A percentile compares a stretch with the other conserved stretches of the same genome.
These are phyloP conservation scores for Theobroma grandiflorum DNA, from an alignment of 441 rosid genomes.

Conservation along the genomic window DNA sequence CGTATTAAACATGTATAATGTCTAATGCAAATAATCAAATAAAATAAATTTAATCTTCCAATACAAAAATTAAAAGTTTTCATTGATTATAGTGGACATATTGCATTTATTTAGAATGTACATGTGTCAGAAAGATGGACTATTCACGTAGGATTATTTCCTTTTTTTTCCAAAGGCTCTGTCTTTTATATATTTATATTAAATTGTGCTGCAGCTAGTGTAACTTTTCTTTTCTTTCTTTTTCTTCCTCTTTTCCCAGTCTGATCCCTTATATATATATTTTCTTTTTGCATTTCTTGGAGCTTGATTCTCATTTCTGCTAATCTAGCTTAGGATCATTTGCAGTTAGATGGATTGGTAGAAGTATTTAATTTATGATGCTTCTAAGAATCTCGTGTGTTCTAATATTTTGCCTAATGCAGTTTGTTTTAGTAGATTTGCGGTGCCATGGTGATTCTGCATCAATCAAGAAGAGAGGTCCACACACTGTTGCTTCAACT, in stretches of 20 bases:
- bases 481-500: conserved; percentile 85
- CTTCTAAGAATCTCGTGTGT: conserved; percentile 11
- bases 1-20: no score
- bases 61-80: no score
- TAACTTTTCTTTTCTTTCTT: not conserved
- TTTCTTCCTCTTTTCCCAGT: not conserved
- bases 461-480: conserved; percentile 67
- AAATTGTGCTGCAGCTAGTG: not conserved
- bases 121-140: no score
- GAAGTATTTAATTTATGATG: not conserved
- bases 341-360: conserved; percentile 11
- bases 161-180: no score
- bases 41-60: no score
- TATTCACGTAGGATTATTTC: no score
- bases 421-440: conserved; percentile 92
- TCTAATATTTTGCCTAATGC: conserved; percentile 27
- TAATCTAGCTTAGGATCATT: not conserved
- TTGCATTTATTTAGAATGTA: no score
- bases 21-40: no score
- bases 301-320: not conserved
- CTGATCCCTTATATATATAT: not conserved
- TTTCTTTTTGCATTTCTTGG: not conserved
- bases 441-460: conserved; percentile 98
- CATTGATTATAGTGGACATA: no score
- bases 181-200: no score